Evolutionary conservation across 176 grass and related monocot species (phyloP).

Genomic region (Puccinellia tenuiflora): DNA sequence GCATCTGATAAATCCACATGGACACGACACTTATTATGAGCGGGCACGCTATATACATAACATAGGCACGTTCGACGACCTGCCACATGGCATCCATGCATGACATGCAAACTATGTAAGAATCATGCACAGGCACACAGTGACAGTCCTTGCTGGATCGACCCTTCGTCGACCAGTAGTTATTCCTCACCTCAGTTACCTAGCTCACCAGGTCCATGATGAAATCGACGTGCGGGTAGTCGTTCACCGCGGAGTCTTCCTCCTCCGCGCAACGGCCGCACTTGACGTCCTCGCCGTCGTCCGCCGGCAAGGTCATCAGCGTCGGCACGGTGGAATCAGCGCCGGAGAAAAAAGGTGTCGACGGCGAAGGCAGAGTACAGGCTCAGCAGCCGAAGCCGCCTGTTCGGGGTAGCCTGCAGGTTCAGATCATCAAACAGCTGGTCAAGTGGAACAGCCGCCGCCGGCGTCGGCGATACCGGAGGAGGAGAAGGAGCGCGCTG

Average conservation of each 20-base stretch:
- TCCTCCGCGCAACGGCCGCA: not conserved
- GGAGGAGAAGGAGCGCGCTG: not conserved
- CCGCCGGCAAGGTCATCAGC: not conserved
- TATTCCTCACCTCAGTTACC: not conserved
- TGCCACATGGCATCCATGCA: not conserved
- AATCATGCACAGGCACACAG: not conserved
- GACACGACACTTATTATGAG: not conserved
- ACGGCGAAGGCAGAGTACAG: not conserved
- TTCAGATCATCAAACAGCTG: not conserved
- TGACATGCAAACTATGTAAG: not conserved
- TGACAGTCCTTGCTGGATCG: not conserved
- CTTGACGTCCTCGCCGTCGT: not conserved
- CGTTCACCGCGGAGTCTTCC: not conserved
- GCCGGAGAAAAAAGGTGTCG: not conserved
- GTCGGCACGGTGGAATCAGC: not conserved
- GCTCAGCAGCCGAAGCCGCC: not conserved
- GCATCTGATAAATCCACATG: not conserved
- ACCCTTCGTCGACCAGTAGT: not conserved
- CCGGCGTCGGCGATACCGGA: no score
- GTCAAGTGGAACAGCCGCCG: not conserved
- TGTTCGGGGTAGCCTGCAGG: not conserved
- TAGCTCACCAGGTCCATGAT: slow-evolving; percentile 29
- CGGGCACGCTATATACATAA: not conserved
- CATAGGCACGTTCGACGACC: not conserved
- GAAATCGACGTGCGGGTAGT: slow-evolving; percentile 30